Conservation (phyloP, 768 basidiomycete species). For the Macrolepiota fuliginosa region DNA sequence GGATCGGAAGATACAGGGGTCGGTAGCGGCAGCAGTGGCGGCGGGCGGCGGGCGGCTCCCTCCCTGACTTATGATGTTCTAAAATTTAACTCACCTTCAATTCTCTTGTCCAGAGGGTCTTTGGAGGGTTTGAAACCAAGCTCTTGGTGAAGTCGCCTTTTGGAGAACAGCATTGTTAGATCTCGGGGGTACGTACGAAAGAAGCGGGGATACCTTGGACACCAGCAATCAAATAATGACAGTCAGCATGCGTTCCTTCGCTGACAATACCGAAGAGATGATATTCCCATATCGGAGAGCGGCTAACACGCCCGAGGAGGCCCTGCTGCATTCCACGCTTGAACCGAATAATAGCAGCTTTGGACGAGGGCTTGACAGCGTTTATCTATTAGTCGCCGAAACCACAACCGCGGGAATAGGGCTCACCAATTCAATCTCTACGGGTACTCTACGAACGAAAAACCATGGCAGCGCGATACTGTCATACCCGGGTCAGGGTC, state of each 20-base stretch:
- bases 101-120: constrained; percentile 74
- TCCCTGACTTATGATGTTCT: background rate
- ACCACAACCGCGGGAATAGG: background rate
- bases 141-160: constrained; percentile 72
- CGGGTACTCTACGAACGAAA: constrained; percentile 67
- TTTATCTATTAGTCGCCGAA: constrained; percentile 13
- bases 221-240: constrained; percentile 81
- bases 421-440: constrained; percentile 74
- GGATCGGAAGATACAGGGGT: background rate
- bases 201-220: constrained; percentile 49
- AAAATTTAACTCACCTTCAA: constrained; percentile 53
- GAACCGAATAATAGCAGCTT: constrained; percentile 78
- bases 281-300: constrained; percentile 74
- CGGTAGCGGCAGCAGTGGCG: too few species aligned
- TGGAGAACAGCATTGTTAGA: constrained; percentile 8
- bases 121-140: constrained; percentile 69
- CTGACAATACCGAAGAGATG: constrained; percentile 82
- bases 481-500: constrained; percentile 16
- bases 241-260: constrained; percentile 68
- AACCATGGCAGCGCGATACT: constrained; percentile 77
- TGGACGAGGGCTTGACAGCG: constrained; percentile 61
- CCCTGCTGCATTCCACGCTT: constrained; percentile 85
- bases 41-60: too few species aligned
- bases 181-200: background rate
- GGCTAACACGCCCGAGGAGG: constrained; percentile 70